phyloP scores from a whole-genome alignment of 441 rosid genomes.

The Jatropha podagrica region DNA sequence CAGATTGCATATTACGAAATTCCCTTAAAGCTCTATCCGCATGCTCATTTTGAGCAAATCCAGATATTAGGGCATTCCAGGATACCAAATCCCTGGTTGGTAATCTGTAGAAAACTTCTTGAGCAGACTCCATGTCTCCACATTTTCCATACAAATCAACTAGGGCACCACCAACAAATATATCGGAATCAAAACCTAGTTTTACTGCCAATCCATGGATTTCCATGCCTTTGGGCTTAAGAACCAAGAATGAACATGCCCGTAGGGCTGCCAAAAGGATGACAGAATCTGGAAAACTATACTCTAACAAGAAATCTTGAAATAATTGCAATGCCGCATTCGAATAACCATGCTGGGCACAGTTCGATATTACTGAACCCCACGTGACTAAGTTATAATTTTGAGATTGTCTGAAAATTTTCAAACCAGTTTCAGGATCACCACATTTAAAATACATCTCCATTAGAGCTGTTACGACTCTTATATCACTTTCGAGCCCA shows the following conservation, averaged over 20 bases:
- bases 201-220: conserved; percentile 42
- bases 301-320: conserved; percentile 27
- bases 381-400: conserved; percentile 36
- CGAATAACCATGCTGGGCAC: conserved; percentile 31
- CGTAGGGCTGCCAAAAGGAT: conserved; percentile 40
- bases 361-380: conserved; percentile 41
- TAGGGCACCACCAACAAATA: conserved; percentile 39
- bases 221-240: conserved; percentile 33
- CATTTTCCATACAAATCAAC: conserved; percentile 49
- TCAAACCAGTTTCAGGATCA: conserved; percentile 34
- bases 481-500: conserved; percentile 37
- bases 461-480: conserved; percentile 37
- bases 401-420: conserved; percentile 32
- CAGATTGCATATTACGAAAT: conserved; percentile 34
- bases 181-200: conserved; percentile 24
- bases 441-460: conserved; percentile 48
- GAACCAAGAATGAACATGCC: conserved; percentile 37
- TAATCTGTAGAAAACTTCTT: conserved; percentile 32
- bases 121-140: conserved; percentile 32
- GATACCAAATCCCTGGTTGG: conserved; percentile 35
- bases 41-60: conserved; percentile 34
- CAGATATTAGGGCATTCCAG: conserved; percentile 48
- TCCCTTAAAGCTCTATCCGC: conserved; percentile 32
- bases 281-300: conserved; percentile 37
- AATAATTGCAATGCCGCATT: conserved; percentile 32